Conservation (phyloP, 2,329 filamentous ascomycete species). For the Sarocladium brachiariae region DNA sequence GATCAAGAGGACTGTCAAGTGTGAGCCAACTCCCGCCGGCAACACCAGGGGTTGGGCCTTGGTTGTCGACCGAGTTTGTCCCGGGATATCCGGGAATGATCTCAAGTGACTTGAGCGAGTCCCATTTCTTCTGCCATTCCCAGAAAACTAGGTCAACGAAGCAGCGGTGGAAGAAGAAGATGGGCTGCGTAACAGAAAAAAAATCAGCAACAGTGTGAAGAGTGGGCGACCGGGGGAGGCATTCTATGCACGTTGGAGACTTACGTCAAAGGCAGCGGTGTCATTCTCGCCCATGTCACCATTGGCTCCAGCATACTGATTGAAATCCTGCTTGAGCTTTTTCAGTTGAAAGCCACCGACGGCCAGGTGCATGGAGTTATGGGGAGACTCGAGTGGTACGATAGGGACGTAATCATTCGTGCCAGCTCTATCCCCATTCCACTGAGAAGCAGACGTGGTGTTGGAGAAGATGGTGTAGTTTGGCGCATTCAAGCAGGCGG, state of each 20-base stretch:
- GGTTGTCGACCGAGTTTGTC: constrained; percentile 12
- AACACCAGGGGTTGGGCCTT: constrained; percentile 12
- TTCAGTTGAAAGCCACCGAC: constrained; percentile 19
- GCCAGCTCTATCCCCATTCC: constrained; percentile 14
- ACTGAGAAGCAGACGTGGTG: constrained; percentile 17
- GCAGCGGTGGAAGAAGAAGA: constrained; percentile 26
- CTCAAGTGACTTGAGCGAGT: constrained; percentile 1
- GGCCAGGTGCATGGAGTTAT: constrained; percentile 22
- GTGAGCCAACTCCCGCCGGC: constrained; percentile 8
- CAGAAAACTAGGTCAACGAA: constrained; percentile 25
- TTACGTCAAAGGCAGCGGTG: constrained; percentile 22
- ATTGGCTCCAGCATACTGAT: constrained; percentile 17
- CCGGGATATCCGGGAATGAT: constrained; percentile 12
- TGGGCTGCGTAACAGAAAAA: constrained; percentile 11
- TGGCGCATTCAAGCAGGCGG: constrained; percentile 20
- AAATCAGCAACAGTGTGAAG: too few species aligned
- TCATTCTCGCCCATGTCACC: constrained; percentile 28
- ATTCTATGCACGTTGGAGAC: too few species aligned
- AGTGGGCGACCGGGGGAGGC: too few species aligned
- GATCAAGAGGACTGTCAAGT: constrained; percentile 14
- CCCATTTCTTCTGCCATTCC: constrained; percentile 21
- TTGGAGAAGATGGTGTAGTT: constrained; percentile 29
- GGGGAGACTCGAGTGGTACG: constrained; percentile 20
- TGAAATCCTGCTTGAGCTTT: constrained; percentile 10
- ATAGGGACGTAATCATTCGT: constrained; percentile 5